Conservation (phyloP, 179 eudicot species). For the Carnegiea gigantea region DNA sequence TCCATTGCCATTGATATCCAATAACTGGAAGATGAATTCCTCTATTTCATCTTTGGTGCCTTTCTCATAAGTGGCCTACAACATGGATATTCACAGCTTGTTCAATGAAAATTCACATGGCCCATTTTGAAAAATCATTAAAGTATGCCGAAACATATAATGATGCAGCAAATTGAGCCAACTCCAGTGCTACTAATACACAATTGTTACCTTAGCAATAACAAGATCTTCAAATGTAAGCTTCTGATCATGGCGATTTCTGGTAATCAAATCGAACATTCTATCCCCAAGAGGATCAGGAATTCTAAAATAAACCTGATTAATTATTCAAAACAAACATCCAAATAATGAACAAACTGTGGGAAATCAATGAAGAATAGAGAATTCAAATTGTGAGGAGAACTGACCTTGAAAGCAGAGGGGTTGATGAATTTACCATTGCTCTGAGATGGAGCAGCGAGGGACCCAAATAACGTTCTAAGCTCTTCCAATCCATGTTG, state of each 20-base stretch:
- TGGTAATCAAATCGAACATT: constrained; percentile 69
- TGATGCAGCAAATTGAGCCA: not conserved
- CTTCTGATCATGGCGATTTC: constrained; percentile 62
- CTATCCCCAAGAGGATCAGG: constrained; percentile 73
- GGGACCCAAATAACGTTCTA: constrained; percentile 49
- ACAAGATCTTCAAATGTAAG: constrained; percentile 82
- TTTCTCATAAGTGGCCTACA: constrained; percentile 85
- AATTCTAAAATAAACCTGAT: constrained; percentile 58
- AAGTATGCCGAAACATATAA: not conserved
- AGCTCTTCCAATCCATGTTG: constrained; percentile 61
- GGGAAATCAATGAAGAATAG: not conserved
- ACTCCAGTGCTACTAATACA: not conserved
- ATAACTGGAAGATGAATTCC: constrained; percentile 66
- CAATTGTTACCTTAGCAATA: constrained; percentile 68
- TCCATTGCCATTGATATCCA: constrained; percentile 74
- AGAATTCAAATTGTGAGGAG: not conserved
- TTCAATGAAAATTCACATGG: constrained; percentile 1
- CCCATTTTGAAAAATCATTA: constrained; percentile 16
- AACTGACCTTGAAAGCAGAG: constrained; percentile 58
- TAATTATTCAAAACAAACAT: not conserved
- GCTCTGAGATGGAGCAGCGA: constrained; percentile 63
- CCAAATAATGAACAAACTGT: not conserved
- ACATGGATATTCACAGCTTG: constrained; percentile 12
- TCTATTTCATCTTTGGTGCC: constrained; percentile 84
- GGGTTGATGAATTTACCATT: constrained; percentile 44